Evolutionary conservation across 108 stramenopile genomes (phyloP).

Genomic region (Thalassiosira profunda): DNA sequence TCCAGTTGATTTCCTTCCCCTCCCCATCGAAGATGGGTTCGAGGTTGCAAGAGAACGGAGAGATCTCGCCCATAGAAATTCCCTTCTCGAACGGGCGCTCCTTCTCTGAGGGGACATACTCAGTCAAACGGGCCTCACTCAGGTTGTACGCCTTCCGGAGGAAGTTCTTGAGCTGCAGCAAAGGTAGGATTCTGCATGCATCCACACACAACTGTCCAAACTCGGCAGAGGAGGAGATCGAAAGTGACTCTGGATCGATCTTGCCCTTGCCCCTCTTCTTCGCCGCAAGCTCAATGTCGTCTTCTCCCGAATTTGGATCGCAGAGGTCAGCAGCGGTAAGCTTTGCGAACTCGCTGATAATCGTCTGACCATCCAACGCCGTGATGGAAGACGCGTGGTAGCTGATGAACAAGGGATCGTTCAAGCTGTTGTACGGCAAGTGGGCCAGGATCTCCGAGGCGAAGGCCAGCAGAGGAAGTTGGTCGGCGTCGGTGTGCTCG

Average conservation of each 20-base stretch:
- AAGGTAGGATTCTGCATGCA: constrained; percentile 58
- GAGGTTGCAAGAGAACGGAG: constrained; percentile 22
- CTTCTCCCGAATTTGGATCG: constrained; percentile 69
- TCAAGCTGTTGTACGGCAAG: constrained; percentile 74
- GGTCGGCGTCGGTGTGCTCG: constrained; percentile 32
- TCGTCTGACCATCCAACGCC: constrained; percentile 63
- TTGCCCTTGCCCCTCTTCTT: constrained; percentile 22
- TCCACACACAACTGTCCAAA: constrained; percentile 61
- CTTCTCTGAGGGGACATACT: constrained; percentile 72
- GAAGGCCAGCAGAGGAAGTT: constrained; percentile 70
- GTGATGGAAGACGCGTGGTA: constrained; percentile 65
- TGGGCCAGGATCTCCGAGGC: constrained; percentile 83
- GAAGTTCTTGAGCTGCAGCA: constrained; percentile 77
- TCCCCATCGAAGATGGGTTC: constrained; percentile 20
- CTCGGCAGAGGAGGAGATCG: constrained; percentile 33
- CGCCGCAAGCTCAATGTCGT: constrained; percentile 67
- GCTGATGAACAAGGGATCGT: constrained; percentile 81
- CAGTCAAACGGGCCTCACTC: constrained; percentile 69
- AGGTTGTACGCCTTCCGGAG: constrained; percentile 75
- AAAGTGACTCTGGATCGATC: no score
- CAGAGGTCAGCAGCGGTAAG: constrained; percentile 65
- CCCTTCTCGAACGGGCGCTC: constrained; percentile 55
- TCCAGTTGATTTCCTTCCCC: constrained; percentile 27
- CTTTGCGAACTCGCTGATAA: constrained; percentile 62
- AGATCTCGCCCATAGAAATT: constrained; percentile 19